Conservation (phyloP, 345 rosid species). For the Citropsis articulata region DNA sequence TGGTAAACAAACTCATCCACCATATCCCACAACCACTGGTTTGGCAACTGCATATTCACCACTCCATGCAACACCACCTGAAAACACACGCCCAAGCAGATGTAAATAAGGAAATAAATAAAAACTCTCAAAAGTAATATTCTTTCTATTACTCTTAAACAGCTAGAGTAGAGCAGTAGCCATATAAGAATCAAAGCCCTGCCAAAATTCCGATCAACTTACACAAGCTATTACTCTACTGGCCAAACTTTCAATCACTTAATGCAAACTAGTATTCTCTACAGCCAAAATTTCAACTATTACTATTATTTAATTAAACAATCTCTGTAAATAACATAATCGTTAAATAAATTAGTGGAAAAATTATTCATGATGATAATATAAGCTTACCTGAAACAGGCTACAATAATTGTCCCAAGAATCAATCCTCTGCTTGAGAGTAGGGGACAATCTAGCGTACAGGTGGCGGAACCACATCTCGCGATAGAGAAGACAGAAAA, state of each 20-base stretch:
- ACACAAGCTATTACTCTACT: not conserved
- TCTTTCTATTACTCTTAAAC: not conserved
- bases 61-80: conserved; percentile 93
- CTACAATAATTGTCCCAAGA: conserved; percentile 96
- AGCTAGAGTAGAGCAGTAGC: not conserved
- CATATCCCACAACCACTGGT: conserved; percentile 99
- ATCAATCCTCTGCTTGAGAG: conserved; percentile 89
- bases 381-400: conserved; percentile 59
- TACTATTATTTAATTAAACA: not conserved
- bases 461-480: conserved; percentile 99
- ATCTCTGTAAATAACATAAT: not conserved
- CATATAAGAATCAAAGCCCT: no score
- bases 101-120: not conserved
- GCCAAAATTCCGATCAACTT: no score
- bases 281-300: not conserved
- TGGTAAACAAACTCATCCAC: conserved; percentile 99
- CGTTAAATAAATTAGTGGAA: not conserved
- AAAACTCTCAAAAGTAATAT: not conserved
- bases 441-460: conserved; percentile 88
- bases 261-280: not conserved
- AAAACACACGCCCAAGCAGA: not conserved
- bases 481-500: conserved; percentile 88
- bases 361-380: not conserved
- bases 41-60: conserved; percentile 95
- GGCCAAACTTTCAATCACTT: not conserved